Conservation (phyloP, 192 early-diverging fungal genomes). For the Backusella sp. region DNA sequence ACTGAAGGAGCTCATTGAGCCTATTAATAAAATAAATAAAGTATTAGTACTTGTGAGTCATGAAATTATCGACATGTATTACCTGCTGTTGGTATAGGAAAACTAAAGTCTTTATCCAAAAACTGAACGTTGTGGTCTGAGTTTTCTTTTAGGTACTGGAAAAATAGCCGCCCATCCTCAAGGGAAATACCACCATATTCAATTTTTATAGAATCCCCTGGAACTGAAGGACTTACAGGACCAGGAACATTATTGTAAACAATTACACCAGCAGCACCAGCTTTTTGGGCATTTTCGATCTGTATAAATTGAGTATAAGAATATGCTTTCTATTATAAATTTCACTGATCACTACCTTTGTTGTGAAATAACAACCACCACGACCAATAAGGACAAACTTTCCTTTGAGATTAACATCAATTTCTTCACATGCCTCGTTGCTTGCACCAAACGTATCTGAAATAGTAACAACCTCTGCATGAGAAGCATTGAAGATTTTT, state of each 20-base stretch:
- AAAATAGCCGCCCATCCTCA: constrained; percentile 38
- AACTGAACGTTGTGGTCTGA: constrained; percentile 23
- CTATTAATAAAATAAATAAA: constrained; percentile 24
- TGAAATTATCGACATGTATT: constrained; percentile 2
- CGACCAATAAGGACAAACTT: constrained; percentile 45
- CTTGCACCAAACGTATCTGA: constrained; percentile 35
- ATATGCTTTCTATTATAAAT: not conserved
- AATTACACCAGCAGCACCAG: constrained; percentile 51
- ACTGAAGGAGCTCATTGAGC: constrained; percentile 55
- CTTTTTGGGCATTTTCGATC: constrained; percentile 33
- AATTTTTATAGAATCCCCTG: constrained; percentile 29
- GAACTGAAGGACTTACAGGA: constrained; percentile 23
- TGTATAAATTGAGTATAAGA: constrained; percentile 6
- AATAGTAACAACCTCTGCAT: constrained; percentile 35
- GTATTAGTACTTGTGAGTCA: constrained; percentile 19
- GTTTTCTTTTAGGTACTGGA: constrained; percentile 1
- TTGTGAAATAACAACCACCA: constrained; percentile 44
- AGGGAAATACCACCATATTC: constrained; percentile 39
- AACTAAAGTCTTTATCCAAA: constrained; percentile 33
- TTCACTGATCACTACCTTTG: constrained; percentile 34
- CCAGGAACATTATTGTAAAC: constrained; percentile 46
- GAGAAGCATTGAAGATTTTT: constrained; percentile 22
- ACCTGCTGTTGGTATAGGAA: constrained; percentile 35
- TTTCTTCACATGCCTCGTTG: constrained; percentile 49
- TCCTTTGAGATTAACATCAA: constrained; percentile 20